These are phyloP conservation scores for Aspergillus sp. DNA, from an alignment of 2,329 filamentous ascomycete genomes.

Conservation along the genomic window DNA sequence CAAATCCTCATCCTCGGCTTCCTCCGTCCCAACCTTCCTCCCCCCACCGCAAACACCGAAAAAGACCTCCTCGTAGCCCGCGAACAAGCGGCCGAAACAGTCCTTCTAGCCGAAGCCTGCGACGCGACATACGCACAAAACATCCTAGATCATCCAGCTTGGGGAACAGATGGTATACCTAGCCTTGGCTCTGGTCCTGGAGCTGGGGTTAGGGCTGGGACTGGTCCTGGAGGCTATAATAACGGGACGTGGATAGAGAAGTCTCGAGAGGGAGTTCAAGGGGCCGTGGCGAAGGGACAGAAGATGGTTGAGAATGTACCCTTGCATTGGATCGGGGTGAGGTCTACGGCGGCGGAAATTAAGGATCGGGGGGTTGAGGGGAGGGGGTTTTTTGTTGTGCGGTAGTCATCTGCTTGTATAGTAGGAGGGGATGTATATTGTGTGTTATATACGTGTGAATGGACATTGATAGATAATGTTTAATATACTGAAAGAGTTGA, in stretches of 20 bases:
- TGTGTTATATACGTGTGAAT: no score
- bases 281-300: constrained; percentile 52
- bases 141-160: constrained; percentile 40
- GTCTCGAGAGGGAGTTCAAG: constrained; percentile 49
- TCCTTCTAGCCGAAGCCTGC: not conserved
- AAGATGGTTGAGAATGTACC: constrained; percentile 59
- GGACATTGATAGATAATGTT: no score
- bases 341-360: constrained; percentile 45
- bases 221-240: not conserved
- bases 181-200: not conserved
- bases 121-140: constrained; percentile 39
- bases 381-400: constrained; percentile 41
- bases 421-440: not conserved
- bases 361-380: constrained; percentile 46
- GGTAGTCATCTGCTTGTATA: constrained; percentile 12
- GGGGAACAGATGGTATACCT: constrained; percentile 28
- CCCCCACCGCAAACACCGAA: constrained; percentile 3
- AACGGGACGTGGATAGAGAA: constrained; percentile 36
- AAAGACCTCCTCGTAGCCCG: not conserved
- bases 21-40: constrained; percentile 43
- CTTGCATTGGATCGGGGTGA: constrained; percentile 58
- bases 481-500: no score
- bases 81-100: not conserved
- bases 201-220: no score
- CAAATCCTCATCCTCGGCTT: constrained; percentile 62